Evolutionary conservation across 306 rosid genomes (phyloP), one percentile per base, ranked within the genome.

Genomic region (Pyrus communis): DNA sequence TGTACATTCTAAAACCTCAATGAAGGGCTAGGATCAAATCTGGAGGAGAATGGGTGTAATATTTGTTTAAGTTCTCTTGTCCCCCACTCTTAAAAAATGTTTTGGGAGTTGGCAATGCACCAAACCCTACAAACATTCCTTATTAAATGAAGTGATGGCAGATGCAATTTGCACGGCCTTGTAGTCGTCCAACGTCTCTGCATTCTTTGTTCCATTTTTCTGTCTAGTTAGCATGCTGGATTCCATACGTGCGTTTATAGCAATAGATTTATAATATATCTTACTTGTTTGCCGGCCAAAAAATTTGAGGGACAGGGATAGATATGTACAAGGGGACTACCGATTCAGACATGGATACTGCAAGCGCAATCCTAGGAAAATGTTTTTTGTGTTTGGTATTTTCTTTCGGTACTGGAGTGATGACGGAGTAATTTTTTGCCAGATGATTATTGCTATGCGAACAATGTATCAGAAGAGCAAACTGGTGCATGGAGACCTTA

Each of bases 401-500:
- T 22, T 17, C 19, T 73, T 57, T 30, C 19, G 45, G 69, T 67
- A 17, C 60, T 71, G 40, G 45, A 49, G 31, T 70, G 45, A 75
- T 33, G n/a, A 19, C 33, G 8, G 33, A 22, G 18, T 71, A 76
- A 25, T 75, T 77, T 54, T 55, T 7, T 85, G 43, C 46, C 89
- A 91, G 97, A 83, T 94, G 77, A 86, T 94, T 81, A 79, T 91
- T 25, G 88, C 88, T 61, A 94, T 94, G 98, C 88, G 98, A 70
- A 91, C 86, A 27, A 75, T 91, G 76, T 94, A 94, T 82, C 97
- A 91, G 80, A 91, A 90, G 81, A 88, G 97, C 89, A 94, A 89
- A 85, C 79, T 94, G 83, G 98, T 94, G 78, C 98, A 94, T 35
- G 97, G 97, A 51, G 98, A 94, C 74, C 97, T 94, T 55, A 90